Evolutionary conservation across 2,329 filamentous ascomycete species (phyloP), one percentile per base, ranked within the genome.

Genomic region (Thermothelomyces thermophilus): DNA sequence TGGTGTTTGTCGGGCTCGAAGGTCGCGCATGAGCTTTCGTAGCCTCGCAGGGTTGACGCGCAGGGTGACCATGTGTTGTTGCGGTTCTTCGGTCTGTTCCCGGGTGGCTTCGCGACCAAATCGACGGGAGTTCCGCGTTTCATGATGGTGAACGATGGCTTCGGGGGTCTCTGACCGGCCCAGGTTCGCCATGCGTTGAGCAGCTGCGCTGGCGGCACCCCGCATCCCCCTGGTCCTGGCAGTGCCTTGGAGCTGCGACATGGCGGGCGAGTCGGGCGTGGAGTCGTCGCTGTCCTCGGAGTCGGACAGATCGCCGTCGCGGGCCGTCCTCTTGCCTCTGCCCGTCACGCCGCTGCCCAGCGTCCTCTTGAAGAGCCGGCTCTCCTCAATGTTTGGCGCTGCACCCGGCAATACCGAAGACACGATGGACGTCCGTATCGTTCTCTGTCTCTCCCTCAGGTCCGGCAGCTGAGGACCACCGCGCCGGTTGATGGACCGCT

Each of bases 391-490:
- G 3, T 79, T 79, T 48, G 82, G 73, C 4, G 87, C 91, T 4
- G 89, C 88, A 20, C 91, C 93, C 14, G 93, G 93, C 51, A 98
- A 79, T 17, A 95, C 90, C 3, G 88, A 90, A 9, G 91, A 96
- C 1, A 98, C 89, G 46, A 97, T 80, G 58, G 96, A 77, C 0
- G 91, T 96, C 41, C 93, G 83, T 50, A 97, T 91, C 1, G 93
- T 97, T 45, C 91, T 82, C 69, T 93, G 91, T 48, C 90, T 81
- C 61, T 98, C 93, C 66, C 94, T 95, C 51, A 98, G 81, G 69
- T 98, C 93, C n/a, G 93, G 93, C 35, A 98, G 73, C 52, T 88
- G 86, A 5, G 93, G 93, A 0, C 93, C 93, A 56, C 93, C 93
- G 61, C 93, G 82, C 55, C 93, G 80, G 66, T 96, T 97, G 60